Evolutionary conservation across 2,329 filamentous ascomycete species (phyloP).

Genomic region (Bipolaris gigantea): DNA sequence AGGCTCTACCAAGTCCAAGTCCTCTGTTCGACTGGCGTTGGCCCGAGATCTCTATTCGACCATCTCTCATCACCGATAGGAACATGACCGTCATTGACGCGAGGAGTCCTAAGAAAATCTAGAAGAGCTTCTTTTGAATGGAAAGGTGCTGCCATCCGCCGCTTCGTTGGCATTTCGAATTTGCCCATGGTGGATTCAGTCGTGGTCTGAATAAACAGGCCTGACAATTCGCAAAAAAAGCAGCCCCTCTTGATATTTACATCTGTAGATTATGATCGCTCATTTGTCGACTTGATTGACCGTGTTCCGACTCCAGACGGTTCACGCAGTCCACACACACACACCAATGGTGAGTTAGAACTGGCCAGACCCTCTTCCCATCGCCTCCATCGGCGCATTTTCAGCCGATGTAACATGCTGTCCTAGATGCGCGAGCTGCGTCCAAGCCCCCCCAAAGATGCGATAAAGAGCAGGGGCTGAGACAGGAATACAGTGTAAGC

Average conservation of each 20-base stretch:
- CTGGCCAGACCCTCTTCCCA: neutral
- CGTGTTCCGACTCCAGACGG: neutral
- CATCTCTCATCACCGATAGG: slow-evolving; percentile 24
- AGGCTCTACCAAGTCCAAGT: slow-evolving; percentile 36
- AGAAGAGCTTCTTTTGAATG: slow-evolving; percentile 26
- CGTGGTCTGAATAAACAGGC: neutral
- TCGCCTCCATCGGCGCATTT: slow-evolving; percentile 8
- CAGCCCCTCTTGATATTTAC: neutral
- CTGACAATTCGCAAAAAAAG: neutral
- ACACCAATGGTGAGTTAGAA: slow-evolving; percentile 1
- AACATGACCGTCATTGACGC: slow-evolving; percentile 16
- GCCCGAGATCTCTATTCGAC: slow-evolving; percentile 33
- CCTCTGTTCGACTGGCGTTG: slow-evolving; percentile 24
- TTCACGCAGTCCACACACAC: slow-evolving; percentile 11
- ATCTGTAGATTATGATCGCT: slow-evolving; percentile 4
- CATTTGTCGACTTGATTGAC: slow-evolving; percentile 7
- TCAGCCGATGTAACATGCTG: slow-evolving; percentile 12
- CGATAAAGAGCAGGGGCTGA: slow-evolving; percentile 6
- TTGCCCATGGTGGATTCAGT: slow-evolving; percentile 7
- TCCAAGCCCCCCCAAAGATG: neutral
- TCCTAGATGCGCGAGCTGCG: neutral
- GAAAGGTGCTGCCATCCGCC: slow-evolving; percentile 14
- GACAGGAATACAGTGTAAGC: neutral
- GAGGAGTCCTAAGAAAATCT: slow-evolving; percentile 17
- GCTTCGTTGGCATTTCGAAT: slow-evolving; percentile 7